Evolutionary conservation across 140 eudicot species (phyloP), one percentile per base, ranked within the genome.

Genomic region (Anethum foeniculum): DNA sequence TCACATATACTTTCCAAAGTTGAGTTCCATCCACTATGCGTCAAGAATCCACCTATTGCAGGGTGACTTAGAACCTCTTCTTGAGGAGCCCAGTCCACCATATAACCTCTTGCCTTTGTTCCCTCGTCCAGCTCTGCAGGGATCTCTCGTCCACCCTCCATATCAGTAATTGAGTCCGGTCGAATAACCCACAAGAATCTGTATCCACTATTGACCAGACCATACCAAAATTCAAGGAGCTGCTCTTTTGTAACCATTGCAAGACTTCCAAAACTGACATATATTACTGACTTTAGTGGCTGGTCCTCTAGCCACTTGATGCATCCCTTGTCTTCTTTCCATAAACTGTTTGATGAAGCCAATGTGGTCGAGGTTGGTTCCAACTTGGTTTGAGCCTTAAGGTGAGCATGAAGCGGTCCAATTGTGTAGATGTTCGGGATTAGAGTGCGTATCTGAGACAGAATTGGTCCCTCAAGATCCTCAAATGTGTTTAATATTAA

Each of bases 221-320:
- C 93, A 12, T 85, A 79, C 96, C 96, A 91, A 72, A 91, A 78
- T 77, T 91, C 96, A 25, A 87, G 21, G 34, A 89, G 80, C 72
- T 91, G 89, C 2, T 84, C 85, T 76, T 85, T 84, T 44, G 82
- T 87, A 79, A 89, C 60, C 68, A 87, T 46, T 1, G 90, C 80
- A 75, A 91, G 74, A 51, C 93, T 91, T 52, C 96, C 91, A 21
- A 91, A 89, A 80, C 93, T 91, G n/a, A 89, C 93, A 75, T 67
- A 67, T 28, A 67, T 67, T 41, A 67, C 74, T 13, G 74, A 67
- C 23, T 67, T 67, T 16, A 67, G 23, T 30, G 74, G 74, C 74
- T 67, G 74, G 21, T 67, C 43, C 38, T 67, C 74, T 12, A 67
- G 74, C 74, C 74, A 67, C 74, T 67, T 67, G 41, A 67, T 67